A percentile compares a stretch with the other conserved stretches of the same genome.
Evolutionary conservation across 306 rosid genomes (phyloP).

Genomic region (Cercis canadensis): DNA sequence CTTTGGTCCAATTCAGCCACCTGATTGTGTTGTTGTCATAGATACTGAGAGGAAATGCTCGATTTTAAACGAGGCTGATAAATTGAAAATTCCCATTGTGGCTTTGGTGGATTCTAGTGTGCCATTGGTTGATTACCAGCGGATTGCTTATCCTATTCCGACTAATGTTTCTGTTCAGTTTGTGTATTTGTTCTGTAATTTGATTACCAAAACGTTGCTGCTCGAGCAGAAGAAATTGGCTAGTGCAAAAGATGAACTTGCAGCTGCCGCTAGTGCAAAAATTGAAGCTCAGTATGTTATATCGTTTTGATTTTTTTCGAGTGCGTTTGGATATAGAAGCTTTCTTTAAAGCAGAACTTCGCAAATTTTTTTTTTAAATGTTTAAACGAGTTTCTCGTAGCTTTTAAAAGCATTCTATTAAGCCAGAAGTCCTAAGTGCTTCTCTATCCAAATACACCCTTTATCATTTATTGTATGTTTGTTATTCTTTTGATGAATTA

Average conservation of each 20-base stretch:
- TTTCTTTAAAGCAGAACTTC: no score
- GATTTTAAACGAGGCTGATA: conserved; percentile 66
- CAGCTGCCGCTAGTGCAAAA: conserved; percentile 28
- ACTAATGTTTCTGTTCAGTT: conserved; percentile 73
- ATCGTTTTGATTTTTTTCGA: background rate
- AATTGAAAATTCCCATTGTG: conserved; percentile 76
- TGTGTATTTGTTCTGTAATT: conserved; percentile 75
- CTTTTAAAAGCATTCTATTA: no score
- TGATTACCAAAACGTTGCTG: conserved; percentile 77
- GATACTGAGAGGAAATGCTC: conserved; percentile 73
- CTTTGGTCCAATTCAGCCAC: conserved; percentile 75
- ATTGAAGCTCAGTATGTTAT: conserved; percentile 39
- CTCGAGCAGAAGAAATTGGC: conserved; percentile 45
- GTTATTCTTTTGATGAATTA: background rate
- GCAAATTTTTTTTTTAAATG: no score
- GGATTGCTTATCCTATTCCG: conserved; percentile 80
- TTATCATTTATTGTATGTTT: background rate
- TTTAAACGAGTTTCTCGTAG: no score
- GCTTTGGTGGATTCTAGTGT: conserved; percentile 70
- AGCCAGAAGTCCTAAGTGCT: no score
- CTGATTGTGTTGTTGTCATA: conserved; percentile 74
- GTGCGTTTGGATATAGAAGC: no score
- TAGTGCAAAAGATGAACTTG: background rate
- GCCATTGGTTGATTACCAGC: conserved; percentile 57
- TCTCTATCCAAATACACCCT: no score